A percentile compares a stretch with the other conserved stretches of the same genome.
phyloP scores from a whole-genome alignment of 768 basidiomycete genomes.

The Mycena venus region DNA sequence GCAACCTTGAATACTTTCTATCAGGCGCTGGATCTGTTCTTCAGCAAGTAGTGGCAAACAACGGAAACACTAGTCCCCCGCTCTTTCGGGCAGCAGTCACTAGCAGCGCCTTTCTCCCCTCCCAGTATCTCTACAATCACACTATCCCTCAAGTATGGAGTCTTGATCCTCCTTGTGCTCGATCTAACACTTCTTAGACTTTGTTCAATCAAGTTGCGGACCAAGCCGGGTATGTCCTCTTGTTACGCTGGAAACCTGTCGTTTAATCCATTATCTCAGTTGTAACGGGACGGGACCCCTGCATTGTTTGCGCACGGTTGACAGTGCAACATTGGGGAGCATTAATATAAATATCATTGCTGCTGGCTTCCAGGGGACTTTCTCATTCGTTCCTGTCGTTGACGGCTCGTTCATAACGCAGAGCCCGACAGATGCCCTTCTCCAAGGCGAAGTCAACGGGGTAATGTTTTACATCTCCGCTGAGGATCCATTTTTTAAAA shows the following conservation, averaged over 20 bases:
- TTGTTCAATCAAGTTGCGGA: neutral
- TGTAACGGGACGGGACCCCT: neutral
- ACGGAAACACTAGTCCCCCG: constrained; percentile 45
- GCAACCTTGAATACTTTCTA: neutral
- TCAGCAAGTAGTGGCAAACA: constrained; percentile 47
- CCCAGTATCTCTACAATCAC: constrained; percentile 46
- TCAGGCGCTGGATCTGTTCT: constrained; percentile 48
- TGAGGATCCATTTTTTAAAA: neutral
- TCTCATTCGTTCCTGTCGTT: constrained; percentile 49
- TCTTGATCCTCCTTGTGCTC: too few relatives aligned
- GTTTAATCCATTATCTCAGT: neutral
- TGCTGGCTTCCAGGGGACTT: neutral
- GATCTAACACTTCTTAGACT: neutral
- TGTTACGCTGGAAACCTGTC: neutral
- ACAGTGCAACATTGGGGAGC: neutral
- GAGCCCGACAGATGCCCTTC: constrained; percentile 44
- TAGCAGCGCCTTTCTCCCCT: too few relatives aligned
- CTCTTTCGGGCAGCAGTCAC: constrained; percentile 44
- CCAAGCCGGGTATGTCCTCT: neutral
- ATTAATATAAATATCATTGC: neutral
- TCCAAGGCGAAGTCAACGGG: neutral
- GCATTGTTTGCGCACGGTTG: neutral
- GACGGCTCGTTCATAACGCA: constrained; percentile 50
- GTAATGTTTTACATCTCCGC: neutral
- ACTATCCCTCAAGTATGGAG: neutral